phyloP scores from a whole-genome alignment of 345 rosid species.

The Hibiscus syriacus region DNA sequence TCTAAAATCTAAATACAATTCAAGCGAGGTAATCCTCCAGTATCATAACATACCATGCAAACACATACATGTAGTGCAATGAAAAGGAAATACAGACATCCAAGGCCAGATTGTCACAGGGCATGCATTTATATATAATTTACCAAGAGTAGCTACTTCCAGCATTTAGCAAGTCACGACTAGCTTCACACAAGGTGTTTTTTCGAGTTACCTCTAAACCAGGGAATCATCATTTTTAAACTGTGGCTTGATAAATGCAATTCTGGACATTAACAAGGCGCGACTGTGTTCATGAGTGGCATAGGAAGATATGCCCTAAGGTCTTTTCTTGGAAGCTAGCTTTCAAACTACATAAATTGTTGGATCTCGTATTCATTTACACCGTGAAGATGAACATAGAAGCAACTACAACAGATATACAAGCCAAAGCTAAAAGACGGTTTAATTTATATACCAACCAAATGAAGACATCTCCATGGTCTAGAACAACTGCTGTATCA shows the following conservation, averaged over 20 bases:
- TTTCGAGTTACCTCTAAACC: not conserved
- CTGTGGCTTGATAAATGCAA: not conserved
- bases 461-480: slow-evolving; percentile 96
- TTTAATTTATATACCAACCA: slow-evolving; percentile 67
- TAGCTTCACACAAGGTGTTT: not conserved
- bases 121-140: not conserved
- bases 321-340: not conserved
- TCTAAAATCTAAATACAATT: slow-evolving; percentile 3
- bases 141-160: not conserved
- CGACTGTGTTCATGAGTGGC: not conserved
- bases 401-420: not conserved
- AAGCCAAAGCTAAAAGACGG: slow-evolving; percentile 1
- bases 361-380: not conserved
- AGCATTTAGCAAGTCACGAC: not conserved
- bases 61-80: not conserved
- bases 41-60: not conserved
- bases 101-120: not conserved
- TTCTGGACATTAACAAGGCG: not conserved
- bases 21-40: not conserved
- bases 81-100: not conserved
- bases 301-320: not conserved
- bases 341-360: not conserved
- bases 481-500: slow-evolving; percentile 93
- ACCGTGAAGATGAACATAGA: not conserved
- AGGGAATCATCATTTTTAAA: not conserved